A percentile compares a stretch with the other conserved stretches of the same genome.
Conservation (phyloP, 257 asterid species). For the Nicotiana sylvestris region DNA sequence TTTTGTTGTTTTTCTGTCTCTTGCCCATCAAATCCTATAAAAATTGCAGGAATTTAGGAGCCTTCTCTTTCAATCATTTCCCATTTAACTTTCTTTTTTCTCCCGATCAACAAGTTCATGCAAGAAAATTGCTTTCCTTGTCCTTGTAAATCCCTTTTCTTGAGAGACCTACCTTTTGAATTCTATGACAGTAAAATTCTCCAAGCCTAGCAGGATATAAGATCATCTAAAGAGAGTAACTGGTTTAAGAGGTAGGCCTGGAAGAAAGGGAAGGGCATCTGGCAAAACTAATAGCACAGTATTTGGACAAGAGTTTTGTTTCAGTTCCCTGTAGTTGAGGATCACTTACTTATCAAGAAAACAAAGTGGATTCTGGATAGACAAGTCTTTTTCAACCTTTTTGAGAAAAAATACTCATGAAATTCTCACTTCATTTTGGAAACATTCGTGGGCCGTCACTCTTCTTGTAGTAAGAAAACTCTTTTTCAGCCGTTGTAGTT, state of each 20-base stretch:
- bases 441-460: neutral
- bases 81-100: neutral
- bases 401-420: neutral
- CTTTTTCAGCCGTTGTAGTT: neutral
- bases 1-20: neutral
- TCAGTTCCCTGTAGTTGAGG: neutral
- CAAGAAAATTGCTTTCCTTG: neutral
- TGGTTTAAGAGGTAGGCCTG: neutral
- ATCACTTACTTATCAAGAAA: neutral
- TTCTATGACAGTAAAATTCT: neutral
- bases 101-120: neutral
- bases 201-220: neutral
- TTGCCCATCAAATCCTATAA: neutral
- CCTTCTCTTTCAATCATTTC: neutral
- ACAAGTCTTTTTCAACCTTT: neutral
- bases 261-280: neutral
- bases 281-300: neutral
- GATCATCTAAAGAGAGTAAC: neutral
- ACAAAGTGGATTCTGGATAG: neutral
- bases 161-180: neutral
- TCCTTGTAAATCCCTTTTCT: neutral
- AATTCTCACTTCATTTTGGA: neutral
- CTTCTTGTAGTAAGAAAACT: neutral
- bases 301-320: neutral
- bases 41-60: neutral